Evolutionary conservation across 148 eudicot species (phyloP), one percentile per base, ranked within the genome.

Genomic region (Amaranthus hypochondriacus): DNA sequence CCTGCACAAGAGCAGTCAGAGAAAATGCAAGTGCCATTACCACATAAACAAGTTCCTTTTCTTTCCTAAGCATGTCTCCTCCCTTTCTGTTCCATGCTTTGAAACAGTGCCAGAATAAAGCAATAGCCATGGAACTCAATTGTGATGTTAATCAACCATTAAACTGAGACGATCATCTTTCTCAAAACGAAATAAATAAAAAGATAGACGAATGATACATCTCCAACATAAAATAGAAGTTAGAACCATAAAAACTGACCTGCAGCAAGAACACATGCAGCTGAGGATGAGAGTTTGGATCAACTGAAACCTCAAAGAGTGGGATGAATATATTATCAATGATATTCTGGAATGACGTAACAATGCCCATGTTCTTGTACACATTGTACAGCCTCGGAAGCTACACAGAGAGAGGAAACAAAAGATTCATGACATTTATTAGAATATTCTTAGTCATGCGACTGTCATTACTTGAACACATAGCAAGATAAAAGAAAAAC

Each of bases 211-310:
- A 21, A 15, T 59, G n/a, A 28, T 28, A 62, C 11, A n/a, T 6
- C 46, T 18, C 51, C 14, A 56, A 21, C 48, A 48, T 3, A 21
- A 56, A 59, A 44, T 58, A 4, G 42, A 12, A 5, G 1, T 0
- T 3, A 58, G 12, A 18, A 68, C 42, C 18, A 12, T 15, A 62
- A 48, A 6, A 48, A 65, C 82, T 51, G 21, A 90, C 96, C 96
- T 90, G 92, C 90, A 81, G 84, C 74, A 88, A 77, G 79, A 90
- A 85, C 73, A 88, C 76, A 50, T 90, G 90, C 56, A 90, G 81
- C 67, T 90, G 92, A 68, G 96, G 96, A 83, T 88, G 96, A 78
- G 96, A 88, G 72, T 73, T 84, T 9, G 92, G 96, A 74, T 90
- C 89, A 60, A 90, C 84, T 58, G 96, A 77, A 75, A 83, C 96